phyloP scores from a whole-genome alignment of 305 asterid species.

The Fraxinus albicans region DNA sequence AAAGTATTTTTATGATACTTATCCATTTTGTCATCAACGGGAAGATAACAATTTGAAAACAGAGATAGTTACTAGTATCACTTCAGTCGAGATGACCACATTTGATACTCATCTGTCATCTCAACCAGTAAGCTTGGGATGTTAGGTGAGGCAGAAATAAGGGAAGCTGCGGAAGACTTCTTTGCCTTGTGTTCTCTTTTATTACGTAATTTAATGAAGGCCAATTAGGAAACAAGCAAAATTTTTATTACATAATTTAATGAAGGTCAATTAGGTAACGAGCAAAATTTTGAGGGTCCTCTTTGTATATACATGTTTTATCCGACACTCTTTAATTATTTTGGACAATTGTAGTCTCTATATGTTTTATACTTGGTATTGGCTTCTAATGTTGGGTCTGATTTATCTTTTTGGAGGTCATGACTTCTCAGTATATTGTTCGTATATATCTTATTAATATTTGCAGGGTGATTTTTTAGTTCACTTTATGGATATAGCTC shows the following conservation, averaged over 20 bases:
- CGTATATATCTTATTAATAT: conserved; percentile 25
- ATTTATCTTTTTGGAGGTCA: conserved; percentile 12
- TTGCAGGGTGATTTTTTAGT: conserved; percentile 97
- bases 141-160: background rate
- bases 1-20: background rate
- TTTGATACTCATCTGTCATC: background rate
- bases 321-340: background rate
- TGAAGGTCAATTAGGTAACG: background rate
- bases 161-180: background rate
- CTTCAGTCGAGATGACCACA: background rate
- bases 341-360: background rate
- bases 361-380: background rate
- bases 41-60: background rate
- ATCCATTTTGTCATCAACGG: background rate
- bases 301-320: background rate
- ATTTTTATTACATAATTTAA: background rate
- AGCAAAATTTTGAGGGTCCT: background rate
- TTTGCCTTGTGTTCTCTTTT: background rate
- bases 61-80: background rate
- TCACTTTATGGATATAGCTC: conserved; percentile 97
- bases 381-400: conserved; percentile 8
- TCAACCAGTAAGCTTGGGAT: background rate
- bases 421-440: conserved; percentile 19
- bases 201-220: background rate
- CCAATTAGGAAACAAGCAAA: background rate